Evolutionary conservation across 768 basidiomycete species (phyloP).

Genomic region (Amanita fuliginea): DNA sequence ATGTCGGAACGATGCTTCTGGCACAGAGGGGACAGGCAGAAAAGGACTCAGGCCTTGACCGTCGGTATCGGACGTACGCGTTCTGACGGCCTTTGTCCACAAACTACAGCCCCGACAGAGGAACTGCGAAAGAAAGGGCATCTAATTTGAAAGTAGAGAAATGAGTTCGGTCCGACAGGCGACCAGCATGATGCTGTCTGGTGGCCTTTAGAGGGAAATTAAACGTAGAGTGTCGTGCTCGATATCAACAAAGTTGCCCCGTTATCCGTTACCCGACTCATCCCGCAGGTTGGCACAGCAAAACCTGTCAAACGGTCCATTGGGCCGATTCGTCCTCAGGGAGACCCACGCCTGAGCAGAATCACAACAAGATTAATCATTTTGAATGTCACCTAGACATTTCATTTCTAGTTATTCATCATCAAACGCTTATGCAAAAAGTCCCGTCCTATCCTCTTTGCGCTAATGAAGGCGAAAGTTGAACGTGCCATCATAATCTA

Average conservation of each 20-base stretch:
- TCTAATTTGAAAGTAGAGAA: too few relatives aligned
- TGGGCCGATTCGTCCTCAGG: not conserved
- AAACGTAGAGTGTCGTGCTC: not conserved
- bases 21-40: too few relatives aligned
- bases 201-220: not conserved
- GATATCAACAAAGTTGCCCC: not conserved
- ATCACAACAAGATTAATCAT: not conserved
- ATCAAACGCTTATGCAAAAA: constrained; percentile 1
- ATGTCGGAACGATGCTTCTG: too few relatives aligned
- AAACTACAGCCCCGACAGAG: too few relatives aligned
- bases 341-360: not conserved
- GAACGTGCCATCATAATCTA: not conserved
- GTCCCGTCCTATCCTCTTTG: constrained; percentile 6
- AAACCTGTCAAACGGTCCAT: not conserved
- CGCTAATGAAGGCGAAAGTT: not conserved
- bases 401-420: not conserved
- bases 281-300: not conserved
- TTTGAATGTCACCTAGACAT: not conserved
- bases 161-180: too few relatives aligned
- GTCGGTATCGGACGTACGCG: too few relatives aligned
- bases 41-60: too few relatives aligned
- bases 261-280: not conserved
- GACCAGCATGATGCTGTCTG: too few relatives aligned
- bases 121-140: too few relatives aligned
- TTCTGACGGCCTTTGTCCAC: too few relatives aligned